Evolutionary conservation across 2,329 filamentous ascomycete species (phyloP), one percentile per base, ranked within the genome.

Genomic region (Mariannaea sp.): DNA sequence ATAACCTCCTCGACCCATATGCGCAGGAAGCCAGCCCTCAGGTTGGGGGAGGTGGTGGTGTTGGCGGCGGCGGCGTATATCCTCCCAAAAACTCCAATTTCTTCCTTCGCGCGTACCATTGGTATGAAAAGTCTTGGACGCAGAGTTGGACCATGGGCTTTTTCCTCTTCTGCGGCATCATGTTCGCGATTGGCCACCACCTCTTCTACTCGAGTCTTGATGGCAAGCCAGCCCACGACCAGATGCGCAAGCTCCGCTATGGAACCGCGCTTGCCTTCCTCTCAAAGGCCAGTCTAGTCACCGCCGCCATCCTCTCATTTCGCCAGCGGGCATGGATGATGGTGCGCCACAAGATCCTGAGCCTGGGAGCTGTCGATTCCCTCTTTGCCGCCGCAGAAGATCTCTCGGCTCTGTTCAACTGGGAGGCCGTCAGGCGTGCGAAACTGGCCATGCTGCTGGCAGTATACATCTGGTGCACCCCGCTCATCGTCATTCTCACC

Each of bases 331-430:
- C 64, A 4, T 53, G 65, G 46, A 61, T 63, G 63, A 63, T 64
- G 59, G 63, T 66, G 27, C 61, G 64, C n/a, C 59, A 58, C 40
- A 66, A 65, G 46, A 62, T 65, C 40, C 58, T 66, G 12, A 60
- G 58, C 13, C 46, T 66, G 7, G 57, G 55, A 6, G 65, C 63
- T 7, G 61, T 66, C 16, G 64, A 66, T 55, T 66, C 64, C 0
- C 61, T 66, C 6, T 66, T 66, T 16, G 61, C 61, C 1, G 61
- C 64, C 4, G 59, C 60, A 4, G 61, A 66, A 24, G 61, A 66
- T 40, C 45, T 66, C 17, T 60, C 60, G 8, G 64, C 61, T 6
- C 24, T 65, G 19, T 56, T 66, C 12, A 65, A 66, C 19, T 62
- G 63, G 56, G 63, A 65, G 33, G 63, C 61, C 1, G 56, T 61